Base-by-base conservation (phyloP, 441 rosid genomes). In the Flueggea neowawraea region DNA sequence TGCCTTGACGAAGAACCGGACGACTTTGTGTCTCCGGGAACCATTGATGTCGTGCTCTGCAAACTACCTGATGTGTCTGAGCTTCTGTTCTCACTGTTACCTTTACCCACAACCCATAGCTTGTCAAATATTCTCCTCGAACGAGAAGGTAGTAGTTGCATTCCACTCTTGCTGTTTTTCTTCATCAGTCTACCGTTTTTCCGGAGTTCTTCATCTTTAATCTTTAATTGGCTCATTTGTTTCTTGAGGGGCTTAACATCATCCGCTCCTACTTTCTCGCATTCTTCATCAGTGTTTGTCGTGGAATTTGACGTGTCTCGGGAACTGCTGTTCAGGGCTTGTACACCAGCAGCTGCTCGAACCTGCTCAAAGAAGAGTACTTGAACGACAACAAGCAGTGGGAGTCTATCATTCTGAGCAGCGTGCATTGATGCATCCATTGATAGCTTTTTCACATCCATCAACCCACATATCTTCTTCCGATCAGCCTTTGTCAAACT, bases 61-160 rank as follows among this genome's bases (percentile, higher is more conserved):
- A 97, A 94, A 75, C 99, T 90, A 17, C 88, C 94, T 0, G 99
- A 94, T 0, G 97, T 91, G 74, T 91, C 99, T 0, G 99, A 91
- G 77, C 99, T 87, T 69, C 69, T 83, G 78, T 80, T 80, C 69
- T 81, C 92, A 13, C 68, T 75, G 2, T 80, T 78, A n/a, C 69
- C 83, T 82, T 79, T 93, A 8, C 94, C 88, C 0, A 84, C 78
- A 41, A 62, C 59, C 96, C 95, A 87, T 54, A 94, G 67, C 86
- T 78, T 91, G 57, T 91, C 91, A 9, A 94, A 89, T 43, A 94
- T 87, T 74, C 97, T 87, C 70, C 94, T 80, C 3, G 99, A 94
- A n/a, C 99, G 81, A 7, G 97, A 94, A 8, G 97, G 94, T 68
- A 91, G 73, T 61, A 91, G 65, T 76, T 81, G 91, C 9, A 76